Evolutionary conservation across 176 grass and related monocot genomes (phyloP).

Genomic region (Thinopyrum elongatum): DNA sequence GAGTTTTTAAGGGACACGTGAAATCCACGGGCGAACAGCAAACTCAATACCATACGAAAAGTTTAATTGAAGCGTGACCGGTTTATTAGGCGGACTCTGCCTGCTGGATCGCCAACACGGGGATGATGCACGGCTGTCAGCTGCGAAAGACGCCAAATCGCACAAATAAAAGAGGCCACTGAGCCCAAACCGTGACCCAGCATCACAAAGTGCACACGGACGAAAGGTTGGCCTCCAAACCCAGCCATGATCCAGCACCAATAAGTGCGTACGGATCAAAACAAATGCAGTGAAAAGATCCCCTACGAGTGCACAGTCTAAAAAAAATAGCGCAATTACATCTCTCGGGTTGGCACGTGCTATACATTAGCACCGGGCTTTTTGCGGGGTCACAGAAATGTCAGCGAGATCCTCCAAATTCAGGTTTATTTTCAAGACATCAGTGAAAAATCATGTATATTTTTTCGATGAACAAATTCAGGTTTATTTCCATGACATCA

Average conservation of each 20-base stretch:
- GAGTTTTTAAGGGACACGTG: too few species aligned
- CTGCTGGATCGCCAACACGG: not conserved
- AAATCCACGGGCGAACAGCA: too few species aligned
- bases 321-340: not conserved
- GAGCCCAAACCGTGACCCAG: too few species aligned
- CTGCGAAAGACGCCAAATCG: not conserved
- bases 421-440: too few species aligned
- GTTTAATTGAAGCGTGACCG: not conserved
- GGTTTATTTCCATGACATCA: too few species aligned
- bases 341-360: not conserved
- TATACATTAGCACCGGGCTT: not conserved
- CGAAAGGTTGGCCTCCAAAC: too few species aligned
- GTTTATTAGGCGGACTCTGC: not conserved
- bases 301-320: not conserved
- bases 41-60: not conserved
- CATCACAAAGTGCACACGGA: too few species aligned
- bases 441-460: too few species aligned
- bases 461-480: too few species aligned
- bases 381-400: not conserved
- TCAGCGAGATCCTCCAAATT: too few species aligned
- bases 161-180: not conserved
- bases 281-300: not conserved
- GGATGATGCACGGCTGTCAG: not conserved
- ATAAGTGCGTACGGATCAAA: not conserved
- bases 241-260: not conserved